Base-by-base conservation (phyloP, 108 stramenopile species). In the Skeletonema costatum region DNA sequence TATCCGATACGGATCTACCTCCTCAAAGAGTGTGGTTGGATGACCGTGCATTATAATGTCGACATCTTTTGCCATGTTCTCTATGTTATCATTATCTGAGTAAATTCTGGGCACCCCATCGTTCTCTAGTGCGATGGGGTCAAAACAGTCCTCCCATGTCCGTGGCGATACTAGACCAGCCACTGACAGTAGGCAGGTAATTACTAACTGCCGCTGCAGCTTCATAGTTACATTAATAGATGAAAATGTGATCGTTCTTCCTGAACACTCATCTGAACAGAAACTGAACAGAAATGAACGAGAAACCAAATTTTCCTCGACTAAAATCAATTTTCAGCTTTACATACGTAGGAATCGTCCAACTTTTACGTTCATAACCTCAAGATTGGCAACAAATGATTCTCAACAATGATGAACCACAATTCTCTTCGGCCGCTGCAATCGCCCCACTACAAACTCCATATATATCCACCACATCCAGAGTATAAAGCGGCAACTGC, bases 1-100 rank as follows among this genome's bases (percentile, higher is more conserved):
- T 50, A 71, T 51, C 13, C 70, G 56, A 59, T 36, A 71, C 6
- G 70, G 70, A 51, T 71, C 70, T 29, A 60, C 58, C 51, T 71
- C 70, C 70, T 71, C 70, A 60, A 71, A 71, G n/a, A 71, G 30
- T 21, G 31, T 60, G 2, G 70, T 71, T 11, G 11, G n/a, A 29
- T 14, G 17, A 33, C 70, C 70, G 35, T 71, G 31, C 53, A 71
- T 71, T 39, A 35, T n/a, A 16, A 71, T 71, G 19, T 33, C 53
- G 9, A 36, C 21, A 39, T 71, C 48, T 6, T 36, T 8, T 6
- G 64, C 64, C 29, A 64, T 31, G n/a, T 70, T 60, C 36, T 30
- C 58, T 41, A 16, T 16, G 70, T 13, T 60, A 33, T 59, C 25
- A 16, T n/a, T 53, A 7, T 10, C 13, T 13, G 69, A 29, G 29